Percentiles rank a stretch among this genome's conserved stretches.
Conservation (phyloP, 805 yeast genomes). For the Kuraishia hungarica region DNA sequence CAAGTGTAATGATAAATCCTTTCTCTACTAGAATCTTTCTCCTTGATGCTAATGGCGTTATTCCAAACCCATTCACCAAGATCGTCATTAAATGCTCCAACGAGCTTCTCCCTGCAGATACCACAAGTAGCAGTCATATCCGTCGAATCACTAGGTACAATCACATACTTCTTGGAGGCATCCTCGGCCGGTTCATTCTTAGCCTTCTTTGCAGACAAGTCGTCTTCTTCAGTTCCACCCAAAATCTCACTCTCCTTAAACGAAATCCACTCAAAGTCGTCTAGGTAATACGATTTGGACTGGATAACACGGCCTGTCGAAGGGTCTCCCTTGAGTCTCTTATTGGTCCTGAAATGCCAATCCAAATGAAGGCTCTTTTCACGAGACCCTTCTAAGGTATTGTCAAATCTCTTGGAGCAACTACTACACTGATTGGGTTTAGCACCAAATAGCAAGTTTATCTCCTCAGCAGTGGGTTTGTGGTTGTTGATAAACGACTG, state of each 20-base stretch:
- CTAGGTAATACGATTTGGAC: constrained; percentile 76
- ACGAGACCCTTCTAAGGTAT: constrained; percentile 44
- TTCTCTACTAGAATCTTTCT: constrained; percentile 15
- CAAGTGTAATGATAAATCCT: constrained; percentile 61
- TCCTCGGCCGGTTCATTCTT: constrained; percentile 19
- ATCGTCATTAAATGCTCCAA: constrained; percentile 63
- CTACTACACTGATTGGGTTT: constrained; percentile 78
- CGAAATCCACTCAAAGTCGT: constrained; percentile 60
- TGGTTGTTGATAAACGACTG: constrained; percentile 26
- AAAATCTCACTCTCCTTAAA: constrained; percentile 61
- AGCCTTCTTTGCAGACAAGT: constrained; percentile 4
- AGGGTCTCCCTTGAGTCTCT: constrained; percentile 48
- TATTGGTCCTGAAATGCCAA: constrained; percentile 93
- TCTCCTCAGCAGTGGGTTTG: constrained; percentile 22
- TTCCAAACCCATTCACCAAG: constrained; percentile 79
- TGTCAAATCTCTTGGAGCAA: constrained; percentile 81
- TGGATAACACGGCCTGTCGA: constrained; percentile 43
- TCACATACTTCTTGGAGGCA: constrained; percentile 40
- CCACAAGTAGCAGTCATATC: constrained; percentile 57
- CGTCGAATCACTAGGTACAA: constrained; percentile 55
- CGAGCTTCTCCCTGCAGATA: constrained; percentile 58
- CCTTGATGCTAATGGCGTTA: constrained; percentile 46
- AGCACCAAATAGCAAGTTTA: constrained; percentile 39
- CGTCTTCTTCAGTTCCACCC: constrained; percentile 22
- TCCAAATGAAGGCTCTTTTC: constrained; percentile 68